A percentile compares a stretch with the other conserved stretches of the same genome.
phyloP scores from a whole-genome alignment of 495 filamentous ascomycete species.

The Monascus purpureus region DNA sequence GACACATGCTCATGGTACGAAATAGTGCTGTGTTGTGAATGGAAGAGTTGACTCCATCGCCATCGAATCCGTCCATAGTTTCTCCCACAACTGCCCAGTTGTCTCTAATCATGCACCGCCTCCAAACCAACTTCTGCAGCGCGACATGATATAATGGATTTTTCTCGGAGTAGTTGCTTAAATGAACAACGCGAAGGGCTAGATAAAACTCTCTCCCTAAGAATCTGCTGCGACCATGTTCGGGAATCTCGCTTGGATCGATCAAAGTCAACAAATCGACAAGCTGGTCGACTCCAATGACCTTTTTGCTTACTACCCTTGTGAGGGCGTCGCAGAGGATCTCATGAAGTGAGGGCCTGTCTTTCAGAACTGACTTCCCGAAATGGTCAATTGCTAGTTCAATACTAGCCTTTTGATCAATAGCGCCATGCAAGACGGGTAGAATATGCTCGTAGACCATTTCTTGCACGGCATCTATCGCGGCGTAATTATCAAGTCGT shows the following conservation, averaged over 20 bases:
- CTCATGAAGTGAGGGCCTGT: conserved; percentile 47
- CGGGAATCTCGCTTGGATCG: neutral
- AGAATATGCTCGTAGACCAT: conserved; percentile 46
- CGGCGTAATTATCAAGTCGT: conserved; percentile 44
- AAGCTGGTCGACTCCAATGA: conserved; percentile 49
- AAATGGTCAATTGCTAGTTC: conserved; percentile 61
- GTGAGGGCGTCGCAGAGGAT: conserved; percentile 51
- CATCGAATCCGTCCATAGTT: conserved; percentile 15
- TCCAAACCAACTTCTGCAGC: conserved; percentile 65
- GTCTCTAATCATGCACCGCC: conserved; percentile 63
- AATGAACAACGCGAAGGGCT: conserved; percentile 53
- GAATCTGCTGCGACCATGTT: conserved; percentile 22
- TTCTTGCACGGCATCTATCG: conserved; percentile 60
- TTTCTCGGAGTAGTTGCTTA: conserved; percentile 33
- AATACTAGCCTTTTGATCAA: conserved; percentile 64
- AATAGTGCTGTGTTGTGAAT: conserved; percentile 18
- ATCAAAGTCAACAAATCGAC: conserved; percentile 19
- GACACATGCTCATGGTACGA: conserved; percentile 16
- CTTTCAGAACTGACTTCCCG: conserved; percentile 37
- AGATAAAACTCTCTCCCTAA: conserved; percentile 48
- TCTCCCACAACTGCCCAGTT: conserved; percentile 47
- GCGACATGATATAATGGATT: conserved; percentile 35
- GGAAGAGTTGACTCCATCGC: conserved; percentile 7
- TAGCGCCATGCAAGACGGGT: conserved; percentile 44
- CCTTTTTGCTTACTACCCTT: conserved; percentile 51